These are phyloP conservation scores for Goffeauzyma gilvescens DNA, from an alignment of 768 basidiomycete genomes.

Conservation along the genomic window DNA sequence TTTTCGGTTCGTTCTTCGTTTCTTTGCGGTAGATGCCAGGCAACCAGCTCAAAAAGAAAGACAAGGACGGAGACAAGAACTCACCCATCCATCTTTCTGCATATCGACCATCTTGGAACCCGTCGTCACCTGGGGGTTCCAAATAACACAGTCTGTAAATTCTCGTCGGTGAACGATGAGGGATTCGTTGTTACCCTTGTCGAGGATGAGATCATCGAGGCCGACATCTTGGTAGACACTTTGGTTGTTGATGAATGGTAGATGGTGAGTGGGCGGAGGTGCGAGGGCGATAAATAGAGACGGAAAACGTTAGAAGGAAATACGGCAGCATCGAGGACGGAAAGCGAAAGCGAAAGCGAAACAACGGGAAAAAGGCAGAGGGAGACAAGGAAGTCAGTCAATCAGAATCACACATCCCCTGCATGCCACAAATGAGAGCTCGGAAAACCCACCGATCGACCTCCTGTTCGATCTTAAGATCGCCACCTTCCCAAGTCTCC, in stretches of 20 bases:
- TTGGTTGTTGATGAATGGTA: background rate
- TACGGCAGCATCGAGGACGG: too few relatives aligned
- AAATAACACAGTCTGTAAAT: constrained; percentile 37
- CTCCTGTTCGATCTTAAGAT: constrained; percentile 18
- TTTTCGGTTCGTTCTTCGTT: too few relatives aligned
- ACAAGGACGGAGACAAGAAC: constrained; percentile 13
- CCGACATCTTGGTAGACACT: constrained; percentile 27
- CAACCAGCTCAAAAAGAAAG: too few relatives aligned
- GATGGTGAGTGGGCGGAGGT: too few relatives aligned
- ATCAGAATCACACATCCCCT: too few relatives aligned
- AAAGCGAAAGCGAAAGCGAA: too few relatives aligned
- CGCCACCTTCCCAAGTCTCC: constrained; percentile 40
- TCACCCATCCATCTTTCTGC: constrained; percentile 70
- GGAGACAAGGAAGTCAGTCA: too few relatives aligned
- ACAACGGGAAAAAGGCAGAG: too few relatives aligned
- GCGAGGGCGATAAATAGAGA: too few relatives aligned
- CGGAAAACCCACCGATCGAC: constrained; percentile 23
- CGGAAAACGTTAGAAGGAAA: too few relatives aligned
- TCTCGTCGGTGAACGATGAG: constrained; percentile 21
- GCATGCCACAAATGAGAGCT: too few relatives aligned
- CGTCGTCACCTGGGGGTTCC: constrained; percentile 65
- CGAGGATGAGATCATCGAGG: constrained; percentile 21
- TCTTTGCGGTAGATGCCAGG: too few relatives aligned
- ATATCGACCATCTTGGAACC: constrained; percentile 69
- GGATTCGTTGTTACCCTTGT: constrained; percentile 22